A percentile compares a stretch with the other conserved stretches of the same genome.
Evolutionary conservation across 768 basidiomycete genomes (phyloP).

Genomic region (Lactarius vividus): DNA sequence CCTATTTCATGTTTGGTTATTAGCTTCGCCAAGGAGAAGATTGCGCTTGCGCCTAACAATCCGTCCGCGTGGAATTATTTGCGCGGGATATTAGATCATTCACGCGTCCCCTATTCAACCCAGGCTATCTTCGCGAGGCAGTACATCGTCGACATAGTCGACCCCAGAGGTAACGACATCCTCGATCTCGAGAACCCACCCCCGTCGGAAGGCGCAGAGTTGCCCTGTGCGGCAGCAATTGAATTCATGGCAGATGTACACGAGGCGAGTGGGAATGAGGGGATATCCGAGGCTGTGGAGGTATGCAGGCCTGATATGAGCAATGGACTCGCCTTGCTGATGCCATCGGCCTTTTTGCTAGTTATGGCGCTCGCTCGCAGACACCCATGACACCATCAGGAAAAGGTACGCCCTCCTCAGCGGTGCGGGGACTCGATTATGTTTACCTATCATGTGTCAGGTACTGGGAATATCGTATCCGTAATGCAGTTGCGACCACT

Average conservation of each 20-base stretch:
- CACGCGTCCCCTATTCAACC: conserved; percentile 53
- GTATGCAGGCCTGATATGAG: conserved; percentile 28
- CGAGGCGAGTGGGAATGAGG: conserved; percentile 54
- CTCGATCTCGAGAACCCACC: conserved; percentile 72
- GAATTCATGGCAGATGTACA: conserved; percentile 83
- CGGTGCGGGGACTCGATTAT: conserved; percentile 25
- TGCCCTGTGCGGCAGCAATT: conserved; percentile 76
- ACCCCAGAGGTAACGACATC: conserved; percentile 42
- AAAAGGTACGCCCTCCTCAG: conserved; percentile 56
- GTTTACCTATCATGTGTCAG: conserved; percentile 37
- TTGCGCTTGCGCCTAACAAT: conserved; percentile 88
- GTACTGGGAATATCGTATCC: conserved; percentile 77
- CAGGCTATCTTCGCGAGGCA: conserved; percentile 60
- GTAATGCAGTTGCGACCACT: conserved; percentile 39
- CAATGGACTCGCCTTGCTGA: background rate
- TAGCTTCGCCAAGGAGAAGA: conserved; percentile 71
- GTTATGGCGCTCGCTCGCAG: conserved; percentile 70
- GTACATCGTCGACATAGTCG: conserved; percentile 47
- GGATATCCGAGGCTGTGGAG: conserved; percentile 39
- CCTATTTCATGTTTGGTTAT: conserved; percentile 31
- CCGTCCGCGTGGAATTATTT: conserved; percentile 97
- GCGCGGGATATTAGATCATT: conserved; percentile 72
- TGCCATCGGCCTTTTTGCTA: conserved; percentile 31
- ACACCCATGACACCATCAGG: conserved; percentile 69
- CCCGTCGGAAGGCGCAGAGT: conserved; percentile 59